These are phyloP conservation scores for Pisolithus sp. DNA, from an alignment of 768 basidiomycete genomes.

Conservation along the genomic window DNA sequence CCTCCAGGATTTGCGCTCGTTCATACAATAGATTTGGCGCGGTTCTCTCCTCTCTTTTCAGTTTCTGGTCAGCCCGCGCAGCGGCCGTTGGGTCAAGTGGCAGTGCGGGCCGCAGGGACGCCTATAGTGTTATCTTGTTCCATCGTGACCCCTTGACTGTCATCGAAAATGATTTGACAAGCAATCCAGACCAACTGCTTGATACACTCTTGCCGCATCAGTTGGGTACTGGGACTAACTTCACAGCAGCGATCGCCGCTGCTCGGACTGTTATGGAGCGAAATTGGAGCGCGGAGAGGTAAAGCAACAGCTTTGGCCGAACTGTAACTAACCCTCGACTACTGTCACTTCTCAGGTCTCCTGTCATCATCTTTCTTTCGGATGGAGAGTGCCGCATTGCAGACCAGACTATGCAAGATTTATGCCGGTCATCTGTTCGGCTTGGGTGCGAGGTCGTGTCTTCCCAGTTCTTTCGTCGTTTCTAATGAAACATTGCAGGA, in stretches of 20 bases:
- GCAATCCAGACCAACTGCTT: slow-evolving; percentile 37
- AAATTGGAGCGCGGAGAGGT: slow-evolving; percentile 44
- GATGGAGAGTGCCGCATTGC: slow-evolving; percentile 33
- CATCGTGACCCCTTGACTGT: slow-evolving; percentile 13
- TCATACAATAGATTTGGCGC: slow-evolving; percentile 47
- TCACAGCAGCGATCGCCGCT: slow-evolving; percentile 28
- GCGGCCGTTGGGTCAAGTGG: slow-evolving; percentile 30
- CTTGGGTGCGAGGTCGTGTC: slow-evolving; percentile 29
- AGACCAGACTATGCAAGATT: slow-evolving; percentile 28
- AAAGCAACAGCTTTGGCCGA: not conserved
- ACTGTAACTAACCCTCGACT: not conserved
- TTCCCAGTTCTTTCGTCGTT: slow-evolving; percentile 16
- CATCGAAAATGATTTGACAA: slow-evolving; percentile 36
- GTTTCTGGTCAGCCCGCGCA: slow-evolving; percentile 45
- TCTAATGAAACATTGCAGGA: slow-evolving; percentile 21
- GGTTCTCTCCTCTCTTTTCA: slow-evolving; percentile 42
- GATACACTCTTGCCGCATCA: slow-evolving; percentile 24
- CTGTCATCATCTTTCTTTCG: slow-evolving; percentile 1
- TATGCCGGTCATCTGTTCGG: slow-evolving; percentile 33
- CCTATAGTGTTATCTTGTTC: slow-evolving; percentile 46
- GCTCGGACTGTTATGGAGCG: slow-evolving; percentile 32
- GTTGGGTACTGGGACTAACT: slow-evolving; percentile 36
- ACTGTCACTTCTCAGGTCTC: not conserved
- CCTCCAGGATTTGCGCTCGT: slow-evolving; percentile 23
- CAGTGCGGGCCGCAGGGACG: slow-evolving; percentile 12